A percentile compares a stretch with the other conserved stretches of the same genome.
Conservation (phyloP, 1,284 basidiomycete species). For the Apiotrichum sp. region DNA sequence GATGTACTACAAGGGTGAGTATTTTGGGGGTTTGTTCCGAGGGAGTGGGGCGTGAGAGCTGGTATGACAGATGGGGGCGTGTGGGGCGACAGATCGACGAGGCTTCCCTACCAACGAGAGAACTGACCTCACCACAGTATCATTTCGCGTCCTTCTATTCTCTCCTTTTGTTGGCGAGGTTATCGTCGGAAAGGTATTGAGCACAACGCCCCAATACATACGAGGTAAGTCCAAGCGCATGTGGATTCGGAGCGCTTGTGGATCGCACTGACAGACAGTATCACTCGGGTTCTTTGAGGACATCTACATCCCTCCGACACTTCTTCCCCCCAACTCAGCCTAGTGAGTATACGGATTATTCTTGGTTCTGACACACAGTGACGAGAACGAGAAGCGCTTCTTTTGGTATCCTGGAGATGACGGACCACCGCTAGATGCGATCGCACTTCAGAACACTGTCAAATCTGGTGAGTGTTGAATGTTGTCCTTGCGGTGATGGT, state of each 20-base stretch:
- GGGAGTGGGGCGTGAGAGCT: no score
- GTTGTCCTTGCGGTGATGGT: no score
- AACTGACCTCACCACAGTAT: constrained; percentile 52
- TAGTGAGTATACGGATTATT: constrained; percentile 11
- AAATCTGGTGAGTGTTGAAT: constrained; percentile 24
- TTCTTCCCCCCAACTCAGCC: constrained; percentile 55
- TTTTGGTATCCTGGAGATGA: constrained; percentile 67
- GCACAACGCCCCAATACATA: constrained; percentile 74
- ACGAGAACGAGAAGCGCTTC: constrained; percentile 58
- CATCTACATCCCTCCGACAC: constrained; percentile 64
- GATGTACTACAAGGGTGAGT: constrained; percentile 84
- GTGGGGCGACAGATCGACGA: no score
- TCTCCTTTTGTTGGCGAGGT: constrained; percentile 87
- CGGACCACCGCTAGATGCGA: constrained; percentile 42
- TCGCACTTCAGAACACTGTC: constrained; percentile 56
- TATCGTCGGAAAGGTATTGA: constrained; percentile 78
- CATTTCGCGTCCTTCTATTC: constrained; percentile 84
- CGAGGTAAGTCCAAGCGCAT: constrained; percentile 55
- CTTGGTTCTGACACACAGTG: constrained; percentile 5
- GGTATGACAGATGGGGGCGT: no score
- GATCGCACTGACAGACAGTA: constrained; percentile 52
- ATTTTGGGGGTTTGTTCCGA: no score
- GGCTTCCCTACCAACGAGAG: constrained; percentile 4
- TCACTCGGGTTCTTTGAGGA: constrained; percentile 92
- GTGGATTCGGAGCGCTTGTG: neutral